These are phyloP conservation scores for Perilla frutescens DNA, from an alignment of 257 asterid species.

Conservation along the genomic window DNA sequence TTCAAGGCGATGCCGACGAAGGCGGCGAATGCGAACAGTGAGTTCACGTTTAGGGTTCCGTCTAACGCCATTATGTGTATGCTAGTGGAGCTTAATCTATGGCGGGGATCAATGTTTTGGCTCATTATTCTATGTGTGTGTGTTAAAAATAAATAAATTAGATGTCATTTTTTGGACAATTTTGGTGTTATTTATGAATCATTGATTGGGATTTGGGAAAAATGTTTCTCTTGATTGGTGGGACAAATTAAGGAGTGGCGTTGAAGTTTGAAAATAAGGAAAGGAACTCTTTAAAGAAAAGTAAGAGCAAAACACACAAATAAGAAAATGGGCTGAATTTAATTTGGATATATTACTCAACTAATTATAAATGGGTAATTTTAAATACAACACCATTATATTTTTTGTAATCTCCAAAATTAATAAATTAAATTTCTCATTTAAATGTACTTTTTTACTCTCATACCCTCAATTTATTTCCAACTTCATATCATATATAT, in stretches of 20 bases:
- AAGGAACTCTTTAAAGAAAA: conserved; percentile 23
- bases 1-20: conserved; percentile 50
- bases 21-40: conserved; percentile 47
- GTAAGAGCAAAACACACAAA: neutral
- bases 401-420: no score
- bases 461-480: no score
- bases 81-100: conserved; percentile 35
- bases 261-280: conserved; percentile 27
- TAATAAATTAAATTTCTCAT: no score
- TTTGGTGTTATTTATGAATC: neutral
- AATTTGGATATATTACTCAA: neutral
- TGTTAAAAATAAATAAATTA: no score
- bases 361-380: no score
- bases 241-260: conserved; percentile 30
- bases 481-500: no score
- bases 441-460: no score
- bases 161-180: neutral
- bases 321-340: neutral
- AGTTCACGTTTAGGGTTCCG: conserved; percentile 50
- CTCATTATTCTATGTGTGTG: neutral
- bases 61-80: conserved; percentile 49
- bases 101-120: neutral
- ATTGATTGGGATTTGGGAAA: neutral
- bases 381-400: no score
- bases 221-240: neutral